A percentile compares a stretch with the other conserved stretches of the same genome.
Conservation (phyloP, 345 rosid species). For the Kandelia obovata region DNA sequence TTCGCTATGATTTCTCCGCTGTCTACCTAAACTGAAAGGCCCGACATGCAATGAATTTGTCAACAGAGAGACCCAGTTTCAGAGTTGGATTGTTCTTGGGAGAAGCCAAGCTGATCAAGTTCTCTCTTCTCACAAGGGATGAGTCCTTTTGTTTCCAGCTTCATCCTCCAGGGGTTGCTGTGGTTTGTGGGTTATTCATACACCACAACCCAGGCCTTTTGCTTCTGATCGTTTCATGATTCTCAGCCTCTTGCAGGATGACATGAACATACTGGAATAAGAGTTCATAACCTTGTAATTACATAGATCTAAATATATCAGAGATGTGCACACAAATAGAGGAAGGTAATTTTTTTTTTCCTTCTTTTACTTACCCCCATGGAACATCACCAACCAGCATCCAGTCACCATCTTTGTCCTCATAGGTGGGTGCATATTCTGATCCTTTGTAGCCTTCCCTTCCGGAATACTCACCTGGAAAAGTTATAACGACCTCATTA, state of each 20-base stretch:
- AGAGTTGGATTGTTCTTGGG: constrained; percentile 26
- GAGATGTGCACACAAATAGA: too few relatives aligned
- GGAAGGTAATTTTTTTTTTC: too few relatives aligned
- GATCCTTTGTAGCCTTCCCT: constrained; percentile 79
- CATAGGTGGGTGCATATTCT: constrained; percentile 68
- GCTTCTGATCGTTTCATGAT: constrained; percentile 87
- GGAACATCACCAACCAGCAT: constrained; percentile 91
- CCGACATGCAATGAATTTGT: constrained; percentile 3
- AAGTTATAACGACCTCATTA: neutral
- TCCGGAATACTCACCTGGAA: constrained; percentile 53
- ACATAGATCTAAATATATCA: too few relatives aligned
- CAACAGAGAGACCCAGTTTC: constrained; percentile 19
- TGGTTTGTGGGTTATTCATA: constrained; percentile 25
- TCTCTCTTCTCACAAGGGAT: constrained; percentile 13
- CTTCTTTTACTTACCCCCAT: constrained; percentile 46
- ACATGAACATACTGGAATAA: constrained; percentile 69
- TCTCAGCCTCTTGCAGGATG: constrained; percentile 77
- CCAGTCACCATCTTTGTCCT: constrained; percentile 86
- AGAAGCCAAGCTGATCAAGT: constrained; percentile 42
- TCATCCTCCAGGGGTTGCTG: constrained; percentile 12
- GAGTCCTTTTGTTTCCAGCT: neutral
- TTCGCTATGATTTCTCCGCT: constrained; percentile 11
- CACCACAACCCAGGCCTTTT: constrained; percentile 65
- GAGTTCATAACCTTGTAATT: constrained; percentile 12
- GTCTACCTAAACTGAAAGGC: constrained; percentile 13